A percentile compares a stretch with the other conserved stretches of the same genome.
Conservation (phyloP, 2,329 filamentous ascomycete species). For the Xylaria sp. region DNA sequence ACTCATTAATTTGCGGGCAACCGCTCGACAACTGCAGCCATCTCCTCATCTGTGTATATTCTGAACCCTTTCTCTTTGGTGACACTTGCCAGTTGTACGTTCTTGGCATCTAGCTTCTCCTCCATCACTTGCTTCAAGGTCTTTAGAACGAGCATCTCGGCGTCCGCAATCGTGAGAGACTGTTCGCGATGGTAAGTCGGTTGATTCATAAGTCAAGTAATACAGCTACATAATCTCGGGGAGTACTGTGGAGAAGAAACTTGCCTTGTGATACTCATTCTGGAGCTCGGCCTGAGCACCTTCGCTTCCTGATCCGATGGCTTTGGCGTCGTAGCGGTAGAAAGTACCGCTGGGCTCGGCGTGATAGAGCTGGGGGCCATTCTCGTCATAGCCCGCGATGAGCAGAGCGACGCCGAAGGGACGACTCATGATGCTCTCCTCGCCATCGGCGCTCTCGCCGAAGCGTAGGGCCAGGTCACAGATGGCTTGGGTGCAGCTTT, state of each 20-base stretch:
- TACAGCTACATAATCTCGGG: neutral
- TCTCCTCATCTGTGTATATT: constrained; percentile 98
- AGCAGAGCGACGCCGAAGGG: constrained; percentile 96
- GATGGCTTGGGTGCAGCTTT: constrained; percentile 98
- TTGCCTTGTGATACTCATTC: constrained; percentile 95
- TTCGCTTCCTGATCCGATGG: constrained; percentile 96
- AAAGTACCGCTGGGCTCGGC: constrained; percentile 98
- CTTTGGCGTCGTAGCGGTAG: constrained; percentile 99
- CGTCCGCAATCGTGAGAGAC: constrained; percentile 91
- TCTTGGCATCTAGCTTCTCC: constrained; percentile 98
- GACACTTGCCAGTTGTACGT: constrained; percentile 96
- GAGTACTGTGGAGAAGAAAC: constrained; percentile 20
- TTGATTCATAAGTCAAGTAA: neutral
- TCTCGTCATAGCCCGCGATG: constrained; percentile 97
- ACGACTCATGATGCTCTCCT: constrained; percentile 98
- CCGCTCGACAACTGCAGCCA: constrained; percentile 90
- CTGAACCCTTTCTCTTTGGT: constrained; percentile 98
- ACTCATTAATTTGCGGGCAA: constrained; percentile 70
- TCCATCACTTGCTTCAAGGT: constrained; percentile 99
- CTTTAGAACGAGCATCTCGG: constrained; percentile 95
- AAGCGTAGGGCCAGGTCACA: constrained; percentile 96
- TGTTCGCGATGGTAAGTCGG: constrained; percentile 45
- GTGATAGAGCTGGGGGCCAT: constrained; percentile 96
- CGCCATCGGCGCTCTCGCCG: constrained; percentile 95
- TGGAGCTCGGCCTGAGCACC: constrained; percentile 97